These are phyloP conservation scores for Artemisia princeps DNA, from an alignment of 140 eudicot genomes.

Conservation along the genomic window DNA sequence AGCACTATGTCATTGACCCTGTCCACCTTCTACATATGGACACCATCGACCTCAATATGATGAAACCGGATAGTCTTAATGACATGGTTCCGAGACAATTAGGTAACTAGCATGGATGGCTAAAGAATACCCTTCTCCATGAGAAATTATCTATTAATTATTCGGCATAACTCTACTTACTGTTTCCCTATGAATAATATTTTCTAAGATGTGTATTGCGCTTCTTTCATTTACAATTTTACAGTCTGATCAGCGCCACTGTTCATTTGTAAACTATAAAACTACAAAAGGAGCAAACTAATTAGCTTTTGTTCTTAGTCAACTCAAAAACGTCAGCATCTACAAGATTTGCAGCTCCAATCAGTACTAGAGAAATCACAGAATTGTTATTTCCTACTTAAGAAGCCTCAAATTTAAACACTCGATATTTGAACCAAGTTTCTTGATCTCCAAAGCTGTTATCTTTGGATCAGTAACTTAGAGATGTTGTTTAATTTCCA, in stretches of 20 bases:
- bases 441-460: neutral
- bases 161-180: neutral
- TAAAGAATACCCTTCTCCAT: neutral
- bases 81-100: conserved; percentile 14
- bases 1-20: conserved; percentile 10
- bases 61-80: neutral
- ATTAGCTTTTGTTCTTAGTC: neutral
- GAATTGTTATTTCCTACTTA: no score
- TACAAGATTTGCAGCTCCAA: neutral
- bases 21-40: neutral
- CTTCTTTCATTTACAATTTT: conserved; percentile 8
- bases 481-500: no score
- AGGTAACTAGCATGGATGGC: conserved; percentile 17
- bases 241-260: neutral
- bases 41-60: neutral
- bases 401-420: no score
- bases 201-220: neutral
- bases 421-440: no score
- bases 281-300: neutral
- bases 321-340: neutral
- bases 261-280: neutral
- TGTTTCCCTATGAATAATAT: conserved; percentile 7
- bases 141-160: neutral
- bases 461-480: neutral
- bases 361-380: no score